Evolutionary conservation across 192 early-diverging fungal species (phyloP), one percentile per base, ranked within the genome.

Genomic region (Fimicolochytrium jonesii): DNA sequence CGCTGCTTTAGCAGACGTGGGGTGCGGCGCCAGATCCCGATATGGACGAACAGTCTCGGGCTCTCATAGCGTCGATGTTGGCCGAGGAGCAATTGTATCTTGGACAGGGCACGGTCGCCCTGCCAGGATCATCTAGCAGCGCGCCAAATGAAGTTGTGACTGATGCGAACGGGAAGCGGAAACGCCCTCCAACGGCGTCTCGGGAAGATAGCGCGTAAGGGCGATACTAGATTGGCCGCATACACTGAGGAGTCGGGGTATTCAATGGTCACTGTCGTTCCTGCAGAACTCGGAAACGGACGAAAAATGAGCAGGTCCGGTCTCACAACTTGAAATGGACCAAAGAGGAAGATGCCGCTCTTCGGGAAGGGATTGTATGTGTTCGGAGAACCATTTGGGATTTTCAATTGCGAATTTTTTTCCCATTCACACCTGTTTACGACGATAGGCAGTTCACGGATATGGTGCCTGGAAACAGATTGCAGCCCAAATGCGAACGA

Each of bases 11-110:
- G n/a, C 45, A 34, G 44, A 43, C 13, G 22, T 22, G 57, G 44
- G 13, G 11, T 1, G 20, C 25, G 5, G 13, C 30, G 9, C 28
- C 25, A n/a, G 33, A 55, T 31, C 23, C 2, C 2, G 77, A 77
- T 33, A 76, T 79, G 69, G 84, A 86, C 69, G 75, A 71, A 49
- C 71, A 77, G 50, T 83, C 84, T 0, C 67, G 75, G 22, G 49
- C 59, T 25, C 68, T 86, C 39, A 86, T 86, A 43, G 77, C 79
- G 22, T 73, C 75, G 35, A 86, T 86, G 84, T 60, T 86, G 15
- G 84, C 81, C 7, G 84, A 86, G 22, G 84, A 86, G 55, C 70
- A 73, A 41, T 80, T 77, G 49, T 86, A 84, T 55, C 77, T 80
- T 36, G 77, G 75, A 25, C 52, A 68, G 33, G 51, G 70, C 2